A percentile compares a stretch with the other conserved stretches of the same genome.
Evolutionary conservation across 305 asterid genomes (phyloP).

Genomic region (Fraxinus sp.): DNA sequence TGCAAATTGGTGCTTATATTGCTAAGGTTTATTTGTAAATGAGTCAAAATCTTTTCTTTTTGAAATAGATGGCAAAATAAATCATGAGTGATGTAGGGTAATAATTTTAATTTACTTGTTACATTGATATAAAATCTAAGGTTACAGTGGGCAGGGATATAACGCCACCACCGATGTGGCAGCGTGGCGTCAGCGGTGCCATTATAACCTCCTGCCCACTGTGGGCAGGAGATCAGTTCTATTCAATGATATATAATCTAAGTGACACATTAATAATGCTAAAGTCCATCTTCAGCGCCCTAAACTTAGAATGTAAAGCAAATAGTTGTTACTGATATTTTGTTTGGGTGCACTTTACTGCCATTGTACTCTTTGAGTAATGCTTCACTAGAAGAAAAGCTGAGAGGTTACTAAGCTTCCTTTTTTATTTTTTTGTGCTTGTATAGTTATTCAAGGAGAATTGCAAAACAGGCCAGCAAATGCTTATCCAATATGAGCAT

Average conservation of each 20-base stretch:
- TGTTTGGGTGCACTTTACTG: background rate
- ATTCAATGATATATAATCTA: background rate
- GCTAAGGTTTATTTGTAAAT: background rate
- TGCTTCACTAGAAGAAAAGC: background rate
- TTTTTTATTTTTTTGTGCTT: background rate
- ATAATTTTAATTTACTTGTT: background rate
- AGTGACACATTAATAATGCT: background rate
- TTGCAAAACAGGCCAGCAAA: background rate
- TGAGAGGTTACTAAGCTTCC: conserved; percentile 6
- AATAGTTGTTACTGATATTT: background rate
- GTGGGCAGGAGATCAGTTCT: too few species aligned
- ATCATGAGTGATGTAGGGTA: background rate
- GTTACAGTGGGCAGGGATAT: too few species aligned
- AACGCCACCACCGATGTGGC: too few species aligned
- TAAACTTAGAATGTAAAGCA: background rate
- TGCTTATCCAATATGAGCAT: background rate
- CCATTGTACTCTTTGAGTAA: background rate
- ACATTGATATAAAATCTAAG: too few species aligned
- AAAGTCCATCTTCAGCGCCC: background rate
- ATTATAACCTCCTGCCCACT: too few species aligned
- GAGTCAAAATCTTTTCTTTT: background rate
- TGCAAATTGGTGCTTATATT: background rate
- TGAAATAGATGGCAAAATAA: background rate
- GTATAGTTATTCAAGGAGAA: background rate
- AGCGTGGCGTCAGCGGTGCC: too few species aligned